These are phyloP conservation scores for Periconia digitata DNA, from an alignment of 2,329 filamentous ascomycete genomes.

Conservation along the genomic window DNA sequence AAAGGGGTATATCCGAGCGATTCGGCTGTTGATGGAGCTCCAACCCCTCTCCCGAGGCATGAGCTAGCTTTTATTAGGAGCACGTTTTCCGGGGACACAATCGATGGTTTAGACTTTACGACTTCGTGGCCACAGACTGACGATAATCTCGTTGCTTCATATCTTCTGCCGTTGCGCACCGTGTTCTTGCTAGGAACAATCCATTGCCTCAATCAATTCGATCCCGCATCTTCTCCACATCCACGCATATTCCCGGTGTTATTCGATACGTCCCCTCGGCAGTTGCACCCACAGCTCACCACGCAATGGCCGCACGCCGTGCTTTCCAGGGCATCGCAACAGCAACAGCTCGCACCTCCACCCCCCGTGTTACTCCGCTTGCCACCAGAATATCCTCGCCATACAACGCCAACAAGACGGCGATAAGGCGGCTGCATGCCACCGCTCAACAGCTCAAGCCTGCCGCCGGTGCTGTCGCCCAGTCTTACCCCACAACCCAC, in stretches of 20 bases:
- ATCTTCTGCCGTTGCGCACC: not conserved
- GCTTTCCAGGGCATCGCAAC: conserved; percentile 47
- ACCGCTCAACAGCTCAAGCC: conserved; percentile 55
- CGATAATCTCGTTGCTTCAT: not conserved
- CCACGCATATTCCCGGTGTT: not conserved
- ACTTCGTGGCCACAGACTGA: no score
- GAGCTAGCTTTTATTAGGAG: not conserved
- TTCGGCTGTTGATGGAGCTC: not conserved
- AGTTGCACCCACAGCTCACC: conserved; percentile 12
- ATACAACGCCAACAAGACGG: conserved; percentile 41
- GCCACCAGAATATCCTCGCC: conserved; percentile 44
- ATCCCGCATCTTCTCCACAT: not conserved
- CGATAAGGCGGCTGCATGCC: conserved; percentile 54
- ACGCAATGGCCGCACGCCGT: conserved; percentile 50
- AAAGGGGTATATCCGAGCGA: not conserved
- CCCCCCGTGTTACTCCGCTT: conserved; percentile 38
- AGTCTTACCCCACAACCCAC: conserved; percentile 69
- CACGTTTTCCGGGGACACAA: conserved; percentile 6
- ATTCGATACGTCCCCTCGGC: conserved; percentile 7
- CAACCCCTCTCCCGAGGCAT: not conserved
- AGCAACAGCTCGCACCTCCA: conserved; percentile 41
- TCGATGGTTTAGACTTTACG: no score
- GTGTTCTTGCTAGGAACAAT: no score
- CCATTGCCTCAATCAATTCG: no score
- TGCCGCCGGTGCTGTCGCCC: conserved; percentile 54